A percentile compares a stretch with the other conserved stretches of the same genome.
These are phyloP conservation scores for Neocatenulostroma microsporum DNA, from an alignment of 2,329 filamentous ascomycete genomes.

Conservation along the genomic window DNA sequence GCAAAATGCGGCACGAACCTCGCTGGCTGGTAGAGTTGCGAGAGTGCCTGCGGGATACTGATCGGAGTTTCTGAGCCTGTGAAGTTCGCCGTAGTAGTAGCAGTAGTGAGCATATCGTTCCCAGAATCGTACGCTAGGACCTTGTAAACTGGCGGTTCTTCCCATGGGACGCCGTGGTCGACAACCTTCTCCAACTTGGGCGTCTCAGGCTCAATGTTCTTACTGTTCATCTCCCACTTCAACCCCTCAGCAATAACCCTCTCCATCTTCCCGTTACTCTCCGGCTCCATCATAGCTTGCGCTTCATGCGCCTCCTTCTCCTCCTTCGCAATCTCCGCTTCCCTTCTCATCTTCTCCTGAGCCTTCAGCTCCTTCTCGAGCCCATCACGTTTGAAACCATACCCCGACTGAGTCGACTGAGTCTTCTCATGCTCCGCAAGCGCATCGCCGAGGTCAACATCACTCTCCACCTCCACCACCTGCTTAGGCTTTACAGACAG, in stretches of 20 bases:
- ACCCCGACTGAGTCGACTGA: conserved; percentile 9
- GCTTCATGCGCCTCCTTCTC: conserved; percentile 8
- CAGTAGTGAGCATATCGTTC: conserved; percentile 50
- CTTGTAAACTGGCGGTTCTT: conserved; percentile 47
- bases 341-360: background rate
- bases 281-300: conserved; percentile 4
- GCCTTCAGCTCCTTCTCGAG: conserved; percentile 5
- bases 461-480: conserved; percentile 17
- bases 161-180: conserved; percentile 17
- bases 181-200: background rate
- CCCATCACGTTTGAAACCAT: conserved; percentile 6
- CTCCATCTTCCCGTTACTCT: conserved; percentile 4
- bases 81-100: conserved; percentile 51
- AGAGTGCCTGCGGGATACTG: conserved; percentile 53
- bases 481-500: background rate
- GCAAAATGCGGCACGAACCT: conserved; percentile 59
- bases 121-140: conserved; percentile 58
- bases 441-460: conserved; percentile 18
- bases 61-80: conserved; percentile 44
- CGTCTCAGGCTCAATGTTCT: background rate
- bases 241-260: conserved; percentile 2
- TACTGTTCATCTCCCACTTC: background rate
- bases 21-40: conserved; percentile 53
- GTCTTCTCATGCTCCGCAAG: conserved; percentile 22
- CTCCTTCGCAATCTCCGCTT: background rate